A percentile compares a stretch with the other conserved stretches of the same genome.
phyloP scores from a whole-genome alignment of 331 rosid species.

The Prunus yedoensis region DNA sequence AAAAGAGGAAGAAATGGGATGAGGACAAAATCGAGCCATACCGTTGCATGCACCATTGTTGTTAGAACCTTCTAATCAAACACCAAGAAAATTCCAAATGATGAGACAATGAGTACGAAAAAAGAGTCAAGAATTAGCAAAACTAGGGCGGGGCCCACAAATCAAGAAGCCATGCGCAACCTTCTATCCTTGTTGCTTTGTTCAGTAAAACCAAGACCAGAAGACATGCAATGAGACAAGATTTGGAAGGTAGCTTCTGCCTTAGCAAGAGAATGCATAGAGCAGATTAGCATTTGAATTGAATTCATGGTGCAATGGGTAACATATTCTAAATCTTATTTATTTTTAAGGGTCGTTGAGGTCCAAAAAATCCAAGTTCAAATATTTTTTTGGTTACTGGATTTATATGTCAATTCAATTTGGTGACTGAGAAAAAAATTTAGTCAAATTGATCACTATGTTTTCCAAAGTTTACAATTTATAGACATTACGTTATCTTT shows the following conservation, averaged over 20 bases:
- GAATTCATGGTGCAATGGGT: neutral
- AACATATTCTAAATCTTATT: too few relatives aligned
- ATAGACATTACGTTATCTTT: too few relatives aligned
- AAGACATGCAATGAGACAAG: conserved; percentile 8
- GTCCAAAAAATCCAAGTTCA: too few relatives aligned
- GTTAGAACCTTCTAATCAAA: conserved; percentile 16
- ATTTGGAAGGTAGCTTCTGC: neutral
- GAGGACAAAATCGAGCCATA: conserved; percentile 9
- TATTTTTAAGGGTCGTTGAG: too few relatives aligned
- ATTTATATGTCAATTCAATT: too few relatives aligned
- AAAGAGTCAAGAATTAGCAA: conserved; percentile 36
- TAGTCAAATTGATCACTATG: too few relatives aligned
- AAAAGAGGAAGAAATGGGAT: neutral
- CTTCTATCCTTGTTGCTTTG: neutral
- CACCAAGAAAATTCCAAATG: conserved; percentile 28
- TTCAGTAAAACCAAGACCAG: neutral
- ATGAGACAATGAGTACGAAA: conserved; percentile 54
- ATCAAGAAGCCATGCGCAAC: conserved; percentile 33
- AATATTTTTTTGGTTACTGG: accelerated
- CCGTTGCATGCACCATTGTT: conserved; percentile 1
- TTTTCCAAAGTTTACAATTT: too few relatives aligned
- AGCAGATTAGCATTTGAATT: neutral
- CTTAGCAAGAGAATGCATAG: neutral
- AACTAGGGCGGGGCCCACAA: conserved; percentile 32
- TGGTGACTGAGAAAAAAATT: too few relatives aligned